Percentiles rank a stretch among this genome's conserved stretches.
These are phyloP conservation scores for Biancaea sappan DNA, from an alignment of 306 rosid species.

Conservation along the genomic window DNA sequence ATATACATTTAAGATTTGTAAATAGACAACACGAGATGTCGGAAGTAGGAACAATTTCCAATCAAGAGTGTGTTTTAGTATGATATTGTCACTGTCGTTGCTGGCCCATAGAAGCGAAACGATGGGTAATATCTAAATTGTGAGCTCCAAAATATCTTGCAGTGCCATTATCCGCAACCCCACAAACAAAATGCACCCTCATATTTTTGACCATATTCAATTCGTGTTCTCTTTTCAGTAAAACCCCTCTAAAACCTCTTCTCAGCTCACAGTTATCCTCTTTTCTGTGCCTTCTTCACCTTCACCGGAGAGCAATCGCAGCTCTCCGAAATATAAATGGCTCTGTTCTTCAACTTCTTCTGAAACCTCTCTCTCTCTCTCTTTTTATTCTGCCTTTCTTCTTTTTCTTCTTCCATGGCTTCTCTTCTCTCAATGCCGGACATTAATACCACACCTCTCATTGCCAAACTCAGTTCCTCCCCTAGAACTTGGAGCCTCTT, in stretches of 20 bases:
- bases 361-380: constrained; percentile 11
- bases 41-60: too few species aligned
- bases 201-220: background rate
- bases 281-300: background rate
- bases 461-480: constrained; percentile 44
- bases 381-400: background rate
- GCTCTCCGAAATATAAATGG: constrained; percentile 33
- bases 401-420: constrained; percentile 52
- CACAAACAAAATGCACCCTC: background rate
- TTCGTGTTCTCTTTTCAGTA: constrained; percentile 5
- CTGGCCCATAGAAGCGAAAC: background rate
- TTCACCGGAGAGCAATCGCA: background rate
- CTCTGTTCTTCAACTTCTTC: background rate
- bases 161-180: background rate
- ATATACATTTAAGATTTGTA: too few species aligned
- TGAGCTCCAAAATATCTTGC: constrained; percentile 7
- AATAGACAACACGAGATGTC: too few species aligned
- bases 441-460: constrained; percentile 39
- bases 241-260: constrained; percentile 66
- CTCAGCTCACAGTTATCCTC: background rate
- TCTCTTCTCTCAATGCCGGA: constrained; percentile 45
- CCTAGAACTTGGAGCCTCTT: constrained; percentile 46
- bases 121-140: background rate
- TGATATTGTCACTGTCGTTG: background rate
- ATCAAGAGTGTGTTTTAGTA: too few species aligned